Evolutionary conservation across 73 alveolate species (phyloP).

Genomic region (Blepharisma stoltei): DNA sequence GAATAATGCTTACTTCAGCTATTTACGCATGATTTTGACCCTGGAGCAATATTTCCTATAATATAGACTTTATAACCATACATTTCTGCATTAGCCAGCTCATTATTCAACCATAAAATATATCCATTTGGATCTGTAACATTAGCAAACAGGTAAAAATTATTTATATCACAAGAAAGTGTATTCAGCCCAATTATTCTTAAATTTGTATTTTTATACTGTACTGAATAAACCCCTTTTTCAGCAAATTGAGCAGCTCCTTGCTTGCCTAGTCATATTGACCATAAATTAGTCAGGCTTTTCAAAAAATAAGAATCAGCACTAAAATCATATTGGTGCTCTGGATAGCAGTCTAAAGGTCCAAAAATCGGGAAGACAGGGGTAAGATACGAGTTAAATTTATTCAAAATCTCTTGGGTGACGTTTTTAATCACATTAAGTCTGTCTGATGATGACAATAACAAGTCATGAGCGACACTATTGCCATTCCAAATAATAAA

Average conservation of each 20-base stretch:
- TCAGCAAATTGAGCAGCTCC: neutral
- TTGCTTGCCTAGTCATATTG: neutral
- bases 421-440: neutral
- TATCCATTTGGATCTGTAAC: conserved; percentile 8
- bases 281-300: neutral
- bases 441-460: neutral
- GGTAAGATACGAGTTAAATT: neutral
- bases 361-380: conserved; percentile 23
- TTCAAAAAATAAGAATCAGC: neutral
- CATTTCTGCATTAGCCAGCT: conserved; percentile 8
- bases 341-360: neutral
- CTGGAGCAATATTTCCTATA: conserved; percentile 23
- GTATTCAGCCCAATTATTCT: neutral
- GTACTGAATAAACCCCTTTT: neutral
- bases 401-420: neutral
- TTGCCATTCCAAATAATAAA: conserved; percentile 17
- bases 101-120: neutral
- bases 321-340: neutral
- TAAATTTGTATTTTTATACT: neutral
- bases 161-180: conserved; percentile 10
- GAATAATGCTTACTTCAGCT: neutral
- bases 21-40: neutral
- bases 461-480: neutral
- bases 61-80: neutral
- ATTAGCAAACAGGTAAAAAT: conserved; percentile 1